These are phyloP conservation scores for Myxozyma mucilagina DNA, from an alignment of 805 yeast species.

Conservation along the genomic window DNA sequence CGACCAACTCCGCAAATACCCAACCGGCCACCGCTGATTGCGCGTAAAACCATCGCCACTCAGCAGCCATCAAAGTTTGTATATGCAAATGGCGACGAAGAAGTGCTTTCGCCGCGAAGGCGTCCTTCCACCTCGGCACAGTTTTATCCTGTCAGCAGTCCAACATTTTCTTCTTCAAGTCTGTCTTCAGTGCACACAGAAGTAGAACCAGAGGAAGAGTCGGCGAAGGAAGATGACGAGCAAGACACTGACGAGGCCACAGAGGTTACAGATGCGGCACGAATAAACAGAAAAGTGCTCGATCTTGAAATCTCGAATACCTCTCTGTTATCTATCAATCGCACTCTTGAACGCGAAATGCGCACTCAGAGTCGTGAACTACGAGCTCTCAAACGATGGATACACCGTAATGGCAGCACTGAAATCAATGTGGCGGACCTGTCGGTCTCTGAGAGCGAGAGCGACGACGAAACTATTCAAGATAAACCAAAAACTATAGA, in stretches of 20 bases:
- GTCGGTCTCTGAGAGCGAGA: conserved; percentile 8
- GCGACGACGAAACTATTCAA: conserved; percentile 6
- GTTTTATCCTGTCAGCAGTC: conserved; percentile 2
- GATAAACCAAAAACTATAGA: not conserved
- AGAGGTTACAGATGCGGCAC: conserved; percentile 16
- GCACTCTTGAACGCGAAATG: conserved; percentile 34
- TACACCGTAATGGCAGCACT: conserved; percentile 2
- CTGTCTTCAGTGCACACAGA: not conserved
- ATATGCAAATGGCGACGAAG: conserved; percentile 32
- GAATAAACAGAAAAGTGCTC: conserved; percentile 34
- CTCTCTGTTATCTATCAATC: conserved; percentile 36
- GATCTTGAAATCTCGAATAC: conserved; percentile 39
- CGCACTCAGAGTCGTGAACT: conserved; percentile 34
- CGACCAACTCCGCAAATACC: not conserved
- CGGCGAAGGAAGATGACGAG: not conserved
- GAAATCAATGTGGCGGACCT: not conserved
- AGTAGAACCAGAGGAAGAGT: not conserved
- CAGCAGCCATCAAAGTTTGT: conserved; percentile 18
- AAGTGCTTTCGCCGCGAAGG: conserved; percentile 20
- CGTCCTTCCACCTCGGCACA: conserved; percentile 1
- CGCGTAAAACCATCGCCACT: conserved; percentile 4
- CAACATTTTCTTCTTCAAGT: conserved; percentile 7
- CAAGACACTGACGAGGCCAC: not conserved
- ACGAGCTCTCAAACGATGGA: conserved; percentile 25
- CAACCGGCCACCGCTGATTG: not conserved